phyloP scores from a whole-genome alignment of 2,329 filamentous ascomycete genomes.

The Aspergillus fijiensis region DNA sequence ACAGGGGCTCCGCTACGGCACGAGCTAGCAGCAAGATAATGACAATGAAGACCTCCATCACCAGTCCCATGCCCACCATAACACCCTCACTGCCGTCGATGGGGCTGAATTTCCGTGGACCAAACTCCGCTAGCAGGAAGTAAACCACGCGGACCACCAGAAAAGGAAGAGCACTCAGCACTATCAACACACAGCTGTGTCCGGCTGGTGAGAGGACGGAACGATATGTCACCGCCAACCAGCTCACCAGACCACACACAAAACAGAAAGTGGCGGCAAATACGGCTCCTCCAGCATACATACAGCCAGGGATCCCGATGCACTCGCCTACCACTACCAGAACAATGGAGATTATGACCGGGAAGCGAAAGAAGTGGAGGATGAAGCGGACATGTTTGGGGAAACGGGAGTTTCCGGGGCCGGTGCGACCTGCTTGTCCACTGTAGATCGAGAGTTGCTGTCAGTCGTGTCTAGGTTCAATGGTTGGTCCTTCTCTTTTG shows the following conservation, averaged over 20 bases:
- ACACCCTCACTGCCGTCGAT: constrained; percentile 17
- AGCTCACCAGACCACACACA: constrained; percentile 22
- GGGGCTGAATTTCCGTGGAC: constrained; percentile 18
- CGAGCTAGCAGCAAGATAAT: constrained; percentile 22
- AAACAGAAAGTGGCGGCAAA: constrained; percentile 25
- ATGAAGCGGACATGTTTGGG: constrained; percentile 21
- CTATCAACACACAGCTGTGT: constrained; percentile 20
- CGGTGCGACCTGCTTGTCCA: constrained; percentile 27
- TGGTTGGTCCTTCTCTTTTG: no score
- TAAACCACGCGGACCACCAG: constrained; percentile 24
- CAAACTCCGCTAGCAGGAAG: constrained; percentile 24
- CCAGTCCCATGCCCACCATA: constrained; percentile 24
- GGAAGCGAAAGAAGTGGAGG: constrained; percentile 29
- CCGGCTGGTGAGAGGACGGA: constrained; percentile 19
- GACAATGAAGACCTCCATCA: constrained; percentile 28
- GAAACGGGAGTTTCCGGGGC: constrained; percentile 27
- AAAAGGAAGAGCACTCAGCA: constrained; percentile 22
- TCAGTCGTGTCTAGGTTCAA: not conserved
- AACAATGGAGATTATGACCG: constrained; percentile 24
- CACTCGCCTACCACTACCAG: constrained; percentile 23
- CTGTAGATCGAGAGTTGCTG: constrained; percentile 12
- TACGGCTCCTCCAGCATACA: constrained; percentile 20
- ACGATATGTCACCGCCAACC: constrained; percentile 21
- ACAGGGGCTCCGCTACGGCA: constrained; percentile 23
- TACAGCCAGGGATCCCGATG: constrained; percentile 18